Conservation (phyloP, 169 alveolate species). For the Plasmodium yoelii region DNA sequence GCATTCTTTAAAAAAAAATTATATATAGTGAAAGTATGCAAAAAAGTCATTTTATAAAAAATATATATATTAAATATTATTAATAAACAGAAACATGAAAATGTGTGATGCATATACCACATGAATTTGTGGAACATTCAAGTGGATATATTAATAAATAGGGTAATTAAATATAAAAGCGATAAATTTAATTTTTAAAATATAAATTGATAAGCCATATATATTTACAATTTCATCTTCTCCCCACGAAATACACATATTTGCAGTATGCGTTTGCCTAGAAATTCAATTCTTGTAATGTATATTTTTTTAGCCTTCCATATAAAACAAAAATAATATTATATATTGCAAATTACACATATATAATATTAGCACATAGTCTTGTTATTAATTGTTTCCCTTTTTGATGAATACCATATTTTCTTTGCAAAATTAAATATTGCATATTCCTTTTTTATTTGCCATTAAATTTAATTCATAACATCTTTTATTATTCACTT, state of each 20-base stretch:
- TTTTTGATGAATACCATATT: not conserved
- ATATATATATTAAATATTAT: too few relatives aligned
- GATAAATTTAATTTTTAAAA: constrained; percentile 49
- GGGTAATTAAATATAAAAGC: constrained; percentile 17
- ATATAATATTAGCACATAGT: constrained; percentile 26
- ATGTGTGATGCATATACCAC: too few relatives aligned
- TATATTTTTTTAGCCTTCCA: too few relatives aligned
- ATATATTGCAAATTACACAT: constrained; percentile 29
- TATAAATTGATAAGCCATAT: constrained; percentile 18
- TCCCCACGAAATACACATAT: too few relatives aligned
- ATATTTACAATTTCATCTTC: not conserved
- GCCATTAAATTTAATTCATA: constrained; percentile 9
- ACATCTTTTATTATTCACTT: not conserved
- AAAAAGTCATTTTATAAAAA: too few relatives aligned
- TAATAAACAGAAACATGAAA: too few relatives aligned
- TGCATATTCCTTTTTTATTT: not conserved
- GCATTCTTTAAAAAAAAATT: too few relatives aligned
- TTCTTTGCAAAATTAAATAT: too few relatives aligned
- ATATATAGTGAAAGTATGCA: too few relatives aligned
- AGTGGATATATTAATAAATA: constrained; percentile 3
- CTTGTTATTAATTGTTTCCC: not conserved
- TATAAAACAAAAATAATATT: constrained; percentile 9
- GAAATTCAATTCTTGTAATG: too few relatives aligned
- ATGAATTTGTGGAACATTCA: not conserved
- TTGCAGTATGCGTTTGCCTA: too few relatives aligned